A percentile compares a stretch with the other conserved stretches of the same genome.
Evolutionary conservation across 179 eudicot genomes (phyloP).

Genomic region (Beta corolliflora): DNA sequence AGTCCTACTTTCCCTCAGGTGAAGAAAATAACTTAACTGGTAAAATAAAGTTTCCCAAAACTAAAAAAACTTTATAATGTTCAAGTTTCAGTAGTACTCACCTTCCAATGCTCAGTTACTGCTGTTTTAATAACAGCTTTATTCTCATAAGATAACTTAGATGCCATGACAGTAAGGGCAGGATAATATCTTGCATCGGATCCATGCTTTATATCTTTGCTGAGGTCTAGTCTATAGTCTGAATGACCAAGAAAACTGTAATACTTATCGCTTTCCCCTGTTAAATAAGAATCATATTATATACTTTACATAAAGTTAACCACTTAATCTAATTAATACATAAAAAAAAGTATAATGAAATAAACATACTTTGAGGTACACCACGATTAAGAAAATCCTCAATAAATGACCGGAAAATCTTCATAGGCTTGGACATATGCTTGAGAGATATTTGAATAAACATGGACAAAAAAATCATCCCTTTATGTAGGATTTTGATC

Average conservation of each 20-base stretch:
- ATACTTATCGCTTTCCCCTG: slow-evolving; percentile 18
- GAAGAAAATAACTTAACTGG: no score
- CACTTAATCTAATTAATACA: no score
- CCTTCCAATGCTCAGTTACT: slow-evolving; percentile 43
- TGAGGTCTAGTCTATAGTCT: slow-evolving; percentile 28
- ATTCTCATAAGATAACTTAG: slow-evolving; percentile 37
- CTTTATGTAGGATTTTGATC: not conserved
- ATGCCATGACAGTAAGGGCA: slow-evolving; percentile 34
- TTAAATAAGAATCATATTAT: no score
- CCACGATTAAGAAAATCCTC: slow-evolving; percentile 25
- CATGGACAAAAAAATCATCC: slow-evolving; percentile 22
- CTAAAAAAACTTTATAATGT: no score
- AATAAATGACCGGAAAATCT: slow-evolving; percentile 1
- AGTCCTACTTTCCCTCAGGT: no score
- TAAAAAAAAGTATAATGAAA: no score
- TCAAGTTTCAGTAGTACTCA: not conserved
- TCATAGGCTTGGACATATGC: slow-evolving; percentile 14
- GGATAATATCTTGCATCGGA: slow-evolving; percentile 35
- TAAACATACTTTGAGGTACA: not conserved
- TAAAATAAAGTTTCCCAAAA: no score
- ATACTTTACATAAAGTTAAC: not conserved
- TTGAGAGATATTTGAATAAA: slow-evolving; percentile 24
- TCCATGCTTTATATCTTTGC: slow-evolving; percentile 21
- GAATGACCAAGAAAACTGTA: slow-evolving; percentile 29
- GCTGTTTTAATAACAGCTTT: slow-evolving; percentile 6